Conservation (phyloP, 2,329 filamentous ascomycete species). For the Aureobasidium pullulans region DNA sequence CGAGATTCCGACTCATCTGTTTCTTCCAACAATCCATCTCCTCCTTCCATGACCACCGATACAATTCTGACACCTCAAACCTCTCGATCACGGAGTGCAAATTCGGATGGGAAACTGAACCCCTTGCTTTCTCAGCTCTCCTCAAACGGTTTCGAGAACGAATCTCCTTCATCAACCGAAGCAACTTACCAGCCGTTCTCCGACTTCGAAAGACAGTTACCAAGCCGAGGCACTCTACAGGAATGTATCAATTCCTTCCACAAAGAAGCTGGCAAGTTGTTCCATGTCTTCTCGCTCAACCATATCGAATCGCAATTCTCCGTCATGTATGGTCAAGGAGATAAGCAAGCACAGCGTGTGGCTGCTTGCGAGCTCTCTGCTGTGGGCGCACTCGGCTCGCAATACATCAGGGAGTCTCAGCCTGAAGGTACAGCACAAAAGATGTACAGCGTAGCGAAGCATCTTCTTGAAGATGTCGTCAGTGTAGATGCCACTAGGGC, state of each 20-base stretch:
- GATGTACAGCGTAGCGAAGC: background rate
- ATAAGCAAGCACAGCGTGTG: background rate
- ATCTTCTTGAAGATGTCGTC: constrained; percentile 4
- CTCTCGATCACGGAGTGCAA: background rate
- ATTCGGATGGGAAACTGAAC: background rate
- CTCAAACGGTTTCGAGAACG: background rate
- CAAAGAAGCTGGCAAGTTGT: background rate
- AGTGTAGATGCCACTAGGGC: background rate
- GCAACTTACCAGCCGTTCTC: background rate
- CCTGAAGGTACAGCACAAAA: background rate
- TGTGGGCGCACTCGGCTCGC: constrained; percentile 3
- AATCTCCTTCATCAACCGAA: background rate
- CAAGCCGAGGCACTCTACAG: background rate
- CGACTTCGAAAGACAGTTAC: background rate
- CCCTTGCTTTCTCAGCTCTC: background rate
- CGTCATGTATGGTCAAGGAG: background rate
- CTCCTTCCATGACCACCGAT: background rate
- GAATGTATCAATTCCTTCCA: background rate
- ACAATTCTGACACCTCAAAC: background rate
- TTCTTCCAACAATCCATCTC: background rate
- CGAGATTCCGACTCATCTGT: background rate
- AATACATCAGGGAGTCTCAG: background rate
- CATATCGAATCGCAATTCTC: background rate
- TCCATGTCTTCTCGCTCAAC: background rate
- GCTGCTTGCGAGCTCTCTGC: constrained; percentile 6